Evolutionary conservation across 306 rosid genomes (phyloP).

Genomic region (Potentilla sterilis): DNA sequence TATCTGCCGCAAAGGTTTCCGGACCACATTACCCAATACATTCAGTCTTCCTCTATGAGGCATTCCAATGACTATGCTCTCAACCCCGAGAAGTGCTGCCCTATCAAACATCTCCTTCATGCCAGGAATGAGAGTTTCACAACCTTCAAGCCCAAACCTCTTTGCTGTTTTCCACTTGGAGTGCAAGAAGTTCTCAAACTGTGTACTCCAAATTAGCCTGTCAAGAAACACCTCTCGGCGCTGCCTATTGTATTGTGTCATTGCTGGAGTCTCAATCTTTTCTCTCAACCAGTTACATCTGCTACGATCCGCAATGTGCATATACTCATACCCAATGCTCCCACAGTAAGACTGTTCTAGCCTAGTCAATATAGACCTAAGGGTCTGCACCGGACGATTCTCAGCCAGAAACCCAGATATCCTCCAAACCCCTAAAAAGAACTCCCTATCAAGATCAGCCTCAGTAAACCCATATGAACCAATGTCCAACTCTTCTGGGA

Average conservation of each 20-base stretch:
- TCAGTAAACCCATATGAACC: conserved; percentile 86
- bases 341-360: conserved; percentile 98
- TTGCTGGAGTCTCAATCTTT: conserved; percentile 78
- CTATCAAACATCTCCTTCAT: conserved; percentile 96
- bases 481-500: conserved; percentile 79
- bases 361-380: conserved; percentile 81
- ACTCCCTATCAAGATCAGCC: conserved; percentile 95
- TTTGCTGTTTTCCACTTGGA: conserved; percentile 91
- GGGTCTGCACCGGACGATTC: conserved; percentile 93
- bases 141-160: conserved; percentile 94
- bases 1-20: conserved; percentile 84
- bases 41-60: conserved; percentile 83
- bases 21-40: conserved; percentile 86
- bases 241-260: conserved; percentile 55
- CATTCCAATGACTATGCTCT: conserved; percentile 96
- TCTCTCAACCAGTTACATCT: conserved; percentile 91
- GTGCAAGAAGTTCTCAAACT: conserved; percentile 87
- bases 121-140: conserved; percentile 86
- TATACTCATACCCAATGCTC: conserved; percentile 87
- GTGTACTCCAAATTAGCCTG: conserved; percentile 88
- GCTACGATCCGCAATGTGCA: conserved; percentile 83
- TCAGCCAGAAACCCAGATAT: conserved; percentile 92
- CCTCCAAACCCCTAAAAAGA: conserved; percentile 93
- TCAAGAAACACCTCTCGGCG: conserved; percentile 86
- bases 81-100: conserved; percentile 90